Evolutionary conservation across 2,329 filamentous ascomycete species (phyloP).

Genomic region (Dryadomyces quercus-mongolicae): DNA sequence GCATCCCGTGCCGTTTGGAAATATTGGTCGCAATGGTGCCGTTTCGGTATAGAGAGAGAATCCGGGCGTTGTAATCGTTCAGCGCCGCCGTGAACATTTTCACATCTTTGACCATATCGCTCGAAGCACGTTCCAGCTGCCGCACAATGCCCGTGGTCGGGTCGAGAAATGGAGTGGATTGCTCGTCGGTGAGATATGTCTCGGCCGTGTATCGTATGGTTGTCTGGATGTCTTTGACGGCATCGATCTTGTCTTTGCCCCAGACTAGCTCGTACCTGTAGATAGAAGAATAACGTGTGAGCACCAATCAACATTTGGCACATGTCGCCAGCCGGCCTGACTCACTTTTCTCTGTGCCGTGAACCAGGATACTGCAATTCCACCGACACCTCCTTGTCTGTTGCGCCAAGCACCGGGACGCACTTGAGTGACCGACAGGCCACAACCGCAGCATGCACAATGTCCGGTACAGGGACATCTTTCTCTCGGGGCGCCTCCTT

Average conservation of each 20-base stretch:
- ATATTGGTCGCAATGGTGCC: constrained; percentile 64
- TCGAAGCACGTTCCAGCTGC: constrained; percentile 61
- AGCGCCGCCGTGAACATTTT: constrained; percentile 62
- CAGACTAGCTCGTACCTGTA: constrained; percentile 60
- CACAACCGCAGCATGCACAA: constrained; percentile 49
- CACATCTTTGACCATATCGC: constrained; percentile 50
- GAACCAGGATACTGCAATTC: constrained; percentile 74
- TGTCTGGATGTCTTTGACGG: constrained; percentile 59
- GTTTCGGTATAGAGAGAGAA: constrained; percentile 53
- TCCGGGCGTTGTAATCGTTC: constrained; percentile 61
- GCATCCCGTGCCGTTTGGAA: constrained; percentile 54
- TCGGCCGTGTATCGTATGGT: constrained; percentile 59
- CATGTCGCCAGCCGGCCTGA: not conserved
- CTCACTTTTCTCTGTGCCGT: constrained; percentile 19
- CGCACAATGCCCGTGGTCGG: constrained; percentile 64
- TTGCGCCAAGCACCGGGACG: constrained; percentile 35
- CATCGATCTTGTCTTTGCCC: constrained; percentile 69
- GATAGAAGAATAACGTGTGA: not conserved
- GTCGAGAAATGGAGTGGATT: constrained; percentile 57
- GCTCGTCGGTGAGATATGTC: constrained; percentile 63
- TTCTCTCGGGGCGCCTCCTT: constrained; percentile 18
- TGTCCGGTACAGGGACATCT: constrained; percentile 30
- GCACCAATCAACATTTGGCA: constrained; percentile 9
- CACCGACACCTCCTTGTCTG: constrained; percentile 44
- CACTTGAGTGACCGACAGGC: constrained; percentile 38